Evolutionary conservation across 805 yeast genomes (phyloP).

Genomic region (Monosporozyma solicola): DNA sequence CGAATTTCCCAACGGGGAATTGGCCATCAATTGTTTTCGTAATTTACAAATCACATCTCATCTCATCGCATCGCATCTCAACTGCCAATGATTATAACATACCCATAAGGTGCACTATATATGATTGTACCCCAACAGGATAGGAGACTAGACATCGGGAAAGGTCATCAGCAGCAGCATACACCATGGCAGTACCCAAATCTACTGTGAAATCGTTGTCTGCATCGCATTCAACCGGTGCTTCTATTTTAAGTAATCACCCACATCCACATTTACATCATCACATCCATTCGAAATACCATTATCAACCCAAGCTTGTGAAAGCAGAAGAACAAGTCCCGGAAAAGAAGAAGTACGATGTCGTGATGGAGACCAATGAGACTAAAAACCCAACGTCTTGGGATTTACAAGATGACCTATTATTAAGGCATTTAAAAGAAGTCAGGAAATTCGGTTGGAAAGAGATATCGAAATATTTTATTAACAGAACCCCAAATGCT

Average conservation of each 20-base stretch:
- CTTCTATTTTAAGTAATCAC: constrained; percentile 14
- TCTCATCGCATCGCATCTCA: constrained; percentile 3
- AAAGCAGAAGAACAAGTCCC: neutral
- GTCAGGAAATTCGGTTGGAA: constrained; percentile 82
- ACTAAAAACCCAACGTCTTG: constrained; percentile 51
- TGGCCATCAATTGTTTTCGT: neutral
- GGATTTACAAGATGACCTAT: constrained; percentile 69
- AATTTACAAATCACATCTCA: neutral
- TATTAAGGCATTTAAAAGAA: constrained; percentile 70
- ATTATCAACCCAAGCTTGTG: neutral
- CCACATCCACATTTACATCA: constrained; percentile 20
- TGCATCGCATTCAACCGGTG: constrained; percentile 5
- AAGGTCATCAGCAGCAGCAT: neutral
- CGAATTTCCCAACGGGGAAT: neutral
- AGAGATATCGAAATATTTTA: constrained; percentile 71
- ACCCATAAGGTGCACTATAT: too few species aligned
- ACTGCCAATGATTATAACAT: too few species aligned
- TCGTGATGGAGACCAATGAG: neutral
- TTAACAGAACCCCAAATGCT: constrained; percentile 78
- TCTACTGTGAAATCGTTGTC: constrained; percentile 12
- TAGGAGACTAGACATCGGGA: neutral
- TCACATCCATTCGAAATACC: constrained; percentile 2
- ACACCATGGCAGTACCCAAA: constrained; percentile 14
- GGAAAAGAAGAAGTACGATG: neutral
- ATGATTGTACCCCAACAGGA: neutral